These are phyloP conservation scores for Ophiostoma ips DNA, from an alignment of 2,329 filamentous ascomycete species.

Conservation along the genomic window DNA sequence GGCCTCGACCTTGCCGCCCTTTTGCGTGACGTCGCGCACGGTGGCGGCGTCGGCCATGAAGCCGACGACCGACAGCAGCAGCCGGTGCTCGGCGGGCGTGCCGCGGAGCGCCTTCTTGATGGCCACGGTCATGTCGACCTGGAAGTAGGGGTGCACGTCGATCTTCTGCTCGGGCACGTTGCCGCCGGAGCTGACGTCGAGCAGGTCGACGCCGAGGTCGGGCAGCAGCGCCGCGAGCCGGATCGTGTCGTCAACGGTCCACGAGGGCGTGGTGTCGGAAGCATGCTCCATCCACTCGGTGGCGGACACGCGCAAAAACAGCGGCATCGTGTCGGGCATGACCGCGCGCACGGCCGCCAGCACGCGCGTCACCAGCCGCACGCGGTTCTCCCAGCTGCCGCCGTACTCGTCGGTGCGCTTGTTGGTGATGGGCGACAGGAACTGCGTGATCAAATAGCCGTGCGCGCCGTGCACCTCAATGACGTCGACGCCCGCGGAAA, in stretches of 20 bases:
- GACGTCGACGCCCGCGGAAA: slow-evolving; percentile 60
- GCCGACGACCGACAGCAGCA: slow-evolving; percentile 64
- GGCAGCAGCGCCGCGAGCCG: slow-evolving; percentile 57
- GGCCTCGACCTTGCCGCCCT: slow-evolving; percentile 29
- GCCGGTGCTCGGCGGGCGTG: slow-evolving; percentile 27
- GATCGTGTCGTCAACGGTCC: slow-evolving; percentile 57
- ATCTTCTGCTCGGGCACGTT: slow-evolving; percentile 51
- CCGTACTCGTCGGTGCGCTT: slow-evolving; percentile 51
- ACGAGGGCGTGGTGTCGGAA: slow-evolving; percentile 32
- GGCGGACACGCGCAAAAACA: slow-evolving; percentile 45
- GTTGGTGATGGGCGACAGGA: slow-evolving; percentile 46
- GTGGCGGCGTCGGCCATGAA: slow-evolving; percentile 54
- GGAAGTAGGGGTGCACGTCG: slow-evolving; percentile 50
- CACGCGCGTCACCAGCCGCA: slow-evolving; percentile 44
- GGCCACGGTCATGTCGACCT: slow-evolving; percentile 56
- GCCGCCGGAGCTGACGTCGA: slow-evolving; percentile 71
- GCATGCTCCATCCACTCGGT: slow-evolving; percentile 50
- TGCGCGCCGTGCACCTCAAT: slow-evolving; percentile 56
- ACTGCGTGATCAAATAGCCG: slow-evolving; percentile 53
- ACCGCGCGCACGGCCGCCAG: slow-evolving; percentile 34
- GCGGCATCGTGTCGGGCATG: slow-evolving; percentile 39
- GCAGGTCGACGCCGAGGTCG: slow-evolving; percentile 60
- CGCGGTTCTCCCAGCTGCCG: slow-evolving; percentile 51
- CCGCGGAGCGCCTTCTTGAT: slow-evolving; percentile 52
- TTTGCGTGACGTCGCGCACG: slow-evolving; percentile 45